phyloP scores from a whole-genome alignment of 306 rosid genomes.

The Cyamopsis tetragonoloba region DNA sequence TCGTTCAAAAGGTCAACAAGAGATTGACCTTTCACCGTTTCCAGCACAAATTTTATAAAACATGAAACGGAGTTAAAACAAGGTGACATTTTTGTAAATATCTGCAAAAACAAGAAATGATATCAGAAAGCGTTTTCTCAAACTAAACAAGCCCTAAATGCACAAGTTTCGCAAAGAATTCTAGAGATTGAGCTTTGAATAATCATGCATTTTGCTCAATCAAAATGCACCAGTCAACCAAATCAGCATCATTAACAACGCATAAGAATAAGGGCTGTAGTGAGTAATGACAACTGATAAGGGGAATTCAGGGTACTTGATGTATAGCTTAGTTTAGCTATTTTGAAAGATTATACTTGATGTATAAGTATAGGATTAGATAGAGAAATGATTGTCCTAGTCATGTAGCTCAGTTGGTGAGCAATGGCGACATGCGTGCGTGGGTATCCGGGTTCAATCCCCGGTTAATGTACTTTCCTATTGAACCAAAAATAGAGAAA shows the following conservation, averaged over 20 bases:
- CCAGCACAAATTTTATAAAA: no score
- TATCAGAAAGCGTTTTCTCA: no score
- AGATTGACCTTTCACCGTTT: no score
- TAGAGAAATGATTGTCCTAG: slow-evolving; percentile 15
- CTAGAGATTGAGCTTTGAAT: neutral
- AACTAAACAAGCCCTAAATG: no score
- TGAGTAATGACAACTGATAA: neutral
- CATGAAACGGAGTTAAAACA: no score
- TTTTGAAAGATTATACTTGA: neutral
- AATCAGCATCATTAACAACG: neutral
- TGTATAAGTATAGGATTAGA: neutral
- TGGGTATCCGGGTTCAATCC: no score
- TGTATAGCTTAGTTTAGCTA: neutral
- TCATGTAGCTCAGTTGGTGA: no score
- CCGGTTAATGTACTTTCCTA: no score
- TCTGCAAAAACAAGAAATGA: no score
- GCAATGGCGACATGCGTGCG: no score
- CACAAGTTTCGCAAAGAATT: neutral
- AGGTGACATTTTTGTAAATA: no score
- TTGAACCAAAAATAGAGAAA: neutral
- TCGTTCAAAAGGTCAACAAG: neutral
- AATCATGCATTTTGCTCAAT: neutral
- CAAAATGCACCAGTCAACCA: slow-evolving; percentile 10
- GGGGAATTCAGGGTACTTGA: neutral
- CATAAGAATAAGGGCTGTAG: neutral